Percentiles rank a stretch among this genome's conserved stretches.
These are phyloP conservation scores for Ophiostoma sp. DNA, from an alignment of 2,329 filamentous ascomycete genomes.

Conservation along the genomic window DNA sequence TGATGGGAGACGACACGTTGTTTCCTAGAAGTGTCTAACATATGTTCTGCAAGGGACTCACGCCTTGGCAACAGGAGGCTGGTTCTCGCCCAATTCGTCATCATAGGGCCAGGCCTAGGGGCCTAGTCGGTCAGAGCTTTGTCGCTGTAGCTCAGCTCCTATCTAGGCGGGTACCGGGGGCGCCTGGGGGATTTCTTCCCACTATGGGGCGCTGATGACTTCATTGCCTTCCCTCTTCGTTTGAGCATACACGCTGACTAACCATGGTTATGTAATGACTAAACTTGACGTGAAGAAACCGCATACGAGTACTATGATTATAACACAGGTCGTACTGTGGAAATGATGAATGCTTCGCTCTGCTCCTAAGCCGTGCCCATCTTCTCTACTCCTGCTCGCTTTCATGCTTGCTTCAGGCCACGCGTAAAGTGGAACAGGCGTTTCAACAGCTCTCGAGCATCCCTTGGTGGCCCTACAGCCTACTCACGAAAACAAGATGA, in stretches of 20 bases:
- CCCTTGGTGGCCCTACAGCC: background rate
- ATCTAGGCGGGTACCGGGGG: background rate
- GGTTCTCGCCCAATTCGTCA: background rate
- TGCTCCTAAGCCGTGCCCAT: too few species aligned
- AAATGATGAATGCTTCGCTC: too few species aligned
- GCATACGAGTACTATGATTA: too few species aligned
- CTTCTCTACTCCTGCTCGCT: too few species aligned
- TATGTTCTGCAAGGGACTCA: background rate
- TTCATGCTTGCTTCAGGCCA: background rate
- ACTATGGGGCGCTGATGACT: slow-evolving; percentile 2
- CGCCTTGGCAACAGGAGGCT: background rate
- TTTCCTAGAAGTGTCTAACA: slow-evolving; percentile 1
- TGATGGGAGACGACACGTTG: slow-evolving; percentile 9
- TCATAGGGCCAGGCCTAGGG: background rate
- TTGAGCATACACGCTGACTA: too few species aligned
- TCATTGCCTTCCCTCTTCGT: background rate
- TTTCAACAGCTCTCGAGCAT: background rate
- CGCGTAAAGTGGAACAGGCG: slow-evolving; percentile 8
- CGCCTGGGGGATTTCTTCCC: background rate
- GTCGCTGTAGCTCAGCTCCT: background rate
- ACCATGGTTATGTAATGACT: background rate
- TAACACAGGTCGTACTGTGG: too few species aligned
- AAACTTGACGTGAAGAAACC: background rate
- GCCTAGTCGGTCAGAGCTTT: background rate
- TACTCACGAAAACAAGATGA: too few species aligned